Percentiles rank a stretch among this genome's conserved stretches.
These are phyloP conservation scores for Zostera marina DNA, from an alignment of 116 monocot genomes.

Conservation along the genomic window DNA sequence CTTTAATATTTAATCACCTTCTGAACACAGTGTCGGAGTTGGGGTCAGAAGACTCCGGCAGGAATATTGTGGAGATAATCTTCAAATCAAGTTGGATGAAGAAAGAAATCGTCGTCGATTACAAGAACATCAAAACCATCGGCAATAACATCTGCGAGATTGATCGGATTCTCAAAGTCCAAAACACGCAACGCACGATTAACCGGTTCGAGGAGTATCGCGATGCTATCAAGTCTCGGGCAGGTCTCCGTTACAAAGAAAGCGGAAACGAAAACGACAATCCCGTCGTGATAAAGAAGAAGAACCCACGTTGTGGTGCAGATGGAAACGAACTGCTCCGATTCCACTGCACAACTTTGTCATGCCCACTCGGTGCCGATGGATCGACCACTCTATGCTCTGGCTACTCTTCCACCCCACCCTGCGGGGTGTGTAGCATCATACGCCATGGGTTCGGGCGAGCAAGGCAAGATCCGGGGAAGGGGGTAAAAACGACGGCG, in stretches of 20 bases:
- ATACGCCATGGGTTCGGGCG: constrained; percentile 53
- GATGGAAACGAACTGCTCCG: constrained; percentile 54
- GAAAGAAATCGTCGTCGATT: neutral
- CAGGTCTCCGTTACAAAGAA: constrained; percentile 9
- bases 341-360: constrained; percentile 55
- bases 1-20: neutral
- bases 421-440: constrained; percentile 49
- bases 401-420: constrained; percentile 2
- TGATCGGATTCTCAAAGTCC: constrained; percentile 35
- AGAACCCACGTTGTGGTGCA: constrained; percentile 34
- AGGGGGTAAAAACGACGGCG: constrained; percentile 42
- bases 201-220: constrained; percentile 51
- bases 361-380: constrained; percentile 51
- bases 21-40: constrained; percentile 24
- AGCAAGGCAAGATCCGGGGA: constrained; percentile 2
- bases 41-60: constrained; percentile 24
- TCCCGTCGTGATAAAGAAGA: constrained; percentile 22
- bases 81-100: constrained; percentile 26
- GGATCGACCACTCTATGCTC: constrained; percentile 48
- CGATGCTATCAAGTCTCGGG: constrained; percentile 20
- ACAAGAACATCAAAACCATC: neutral
- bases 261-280: constrained; percentile 1
- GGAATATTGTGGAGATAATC: constrained; percentile 45
- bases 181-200: constrained; percentile 23
- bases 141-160: constrained; percentile 3